These are phyloP conservation scores for Entophlyctis luteolus DNA, from an alignment of 192 early-diverging fungal genomes.

Conservation along the genomic window DNA sequence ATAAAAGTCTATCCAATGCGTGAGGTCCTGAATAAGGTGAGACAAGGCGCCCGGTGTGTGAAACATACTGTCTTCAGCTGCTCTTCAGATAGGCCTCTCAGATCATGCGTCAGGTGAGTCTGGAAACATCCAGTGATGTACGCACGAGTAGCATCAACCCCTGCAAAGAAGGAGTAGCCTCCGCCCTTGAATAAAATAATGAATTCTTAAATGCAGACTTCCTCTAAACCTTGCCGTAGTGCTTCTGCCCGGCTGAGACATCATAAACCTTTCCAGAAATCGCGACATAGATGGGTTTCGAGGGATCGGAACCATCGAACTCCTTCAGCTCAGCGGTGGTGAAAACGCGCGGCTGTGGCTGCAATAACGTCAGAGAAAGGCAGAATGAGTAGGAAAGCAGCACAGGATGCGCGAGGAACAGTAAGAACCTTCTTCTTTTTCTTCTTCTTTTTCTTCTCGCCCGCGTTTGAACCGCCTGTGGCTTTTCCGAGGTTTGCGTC, in stretches of 20 bases:
- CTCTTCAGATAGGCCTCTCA: slow-evolving; percentile 70
- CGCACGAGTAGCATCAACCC: slow-evolving; percentile 87
- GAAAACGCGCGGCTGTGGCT: slow-evolving; percentile 42
- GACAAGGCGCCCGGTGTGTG: neutral
- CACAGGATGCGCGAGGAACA: neutral
- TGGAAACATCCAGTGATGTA: slow-evolving; percentile 94
- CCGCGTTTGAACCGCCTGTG: neutral
- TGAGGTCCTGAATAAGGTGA: slow-evolving; percentile 47
- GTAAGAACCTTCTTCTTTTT: neutral
- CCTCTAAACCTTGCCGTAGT: slow-evolving; percentile 62
- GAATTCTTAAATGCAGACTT: neutral
- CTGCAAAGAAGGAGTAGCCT: slow-evolving; percentile 83
- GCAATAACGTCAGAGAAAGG: neutral
- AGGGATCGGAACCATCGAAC: slow-evolving; percentile 82
- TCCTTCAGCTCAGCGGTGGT: slow-evolving; percentile 70
- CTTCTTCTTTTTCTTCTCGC: neutral
- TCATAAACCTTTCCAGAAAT: slow-evolving; percentile 93
- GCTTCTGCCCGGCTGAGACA: slow-evolving; percentile 67
- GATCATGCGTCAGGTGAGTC: slow-evolving; percentile 89
- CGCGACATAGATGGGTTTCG: slow-evolving; percentile 82
- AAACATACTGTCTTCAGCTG: slow-evolving; percentile 66
- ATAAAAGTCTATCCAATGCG: slow-evolving; percentile 86
- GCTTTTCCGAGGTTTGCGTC: neutral
- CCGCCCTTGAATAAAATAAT: slow-evolving; percentile 31
- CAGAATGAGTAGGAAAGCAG: neutral